Evolutionary conservation across 2,329 filamentous ascomycete genomes (phyloP).

Genomic region (Ciborinia camelliae): DNA sequence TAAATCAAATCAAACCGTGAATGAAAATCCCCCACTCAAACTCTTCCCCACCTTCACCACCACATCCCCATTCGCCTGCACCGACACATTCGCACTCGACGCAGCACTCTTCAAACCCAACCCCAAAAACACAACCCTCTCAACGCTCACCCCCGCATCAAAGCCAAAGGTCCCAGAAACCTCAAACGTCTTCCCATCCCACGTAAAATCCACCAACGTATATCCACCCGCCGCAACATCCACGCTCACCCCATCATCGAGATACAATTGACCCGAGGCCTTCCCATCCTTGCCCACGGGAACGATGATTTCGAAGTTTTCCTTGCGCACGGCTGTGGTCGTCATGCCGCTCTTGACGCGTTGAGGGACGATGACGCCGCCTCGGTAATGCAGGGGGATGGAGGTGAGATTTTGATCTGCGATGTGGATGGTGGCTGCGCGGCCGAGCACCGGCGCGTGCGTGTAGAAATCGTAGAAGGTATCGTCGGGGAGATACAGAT

Average conservation of each 20-base stretch:
- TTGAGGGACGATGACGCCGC: conserved; percentile 62
- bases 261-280: conserved; percentile 65
- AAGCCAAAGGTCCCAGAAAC: conserved; percentile 48
- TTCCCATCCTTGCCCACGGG: conserved; percentile 60
- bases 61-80: not conserved
- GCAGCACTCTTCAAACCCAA: conserved; percentile 5
- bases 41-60: not conserved
- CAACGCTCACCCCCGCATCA: conserved; percentile 43
- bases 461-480: conserved; percentile 53
- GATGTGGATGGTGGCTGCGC: conserved; percentile 41
- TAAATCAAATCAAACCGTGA: no score
- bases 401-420: conserved; percentile 43
- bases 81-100: not conserved
- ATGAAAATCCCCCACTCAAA: not conserved
- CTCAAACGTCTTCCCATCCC: conserved; percentile 49
- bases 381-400: conserved; percentile 67
- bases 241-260: conserved; percentile 73
- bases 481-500: conserved; percentile 49
- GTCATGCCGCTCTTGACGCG: conserved; percentile 57
- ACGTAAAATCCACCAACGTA: conserved; percentile 60
- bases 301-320: conserved; percentile 69
- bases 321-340: conserved; percentile 58
- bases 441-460: conserved; percentile 43
- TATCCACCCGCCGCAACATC: conserved; percentile 51
- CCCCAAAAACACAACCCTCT: conserved; percentile 51